phyloP scores from a whole-genome alignment of 441 rosid species.

The Populus hybrid region DNA sequence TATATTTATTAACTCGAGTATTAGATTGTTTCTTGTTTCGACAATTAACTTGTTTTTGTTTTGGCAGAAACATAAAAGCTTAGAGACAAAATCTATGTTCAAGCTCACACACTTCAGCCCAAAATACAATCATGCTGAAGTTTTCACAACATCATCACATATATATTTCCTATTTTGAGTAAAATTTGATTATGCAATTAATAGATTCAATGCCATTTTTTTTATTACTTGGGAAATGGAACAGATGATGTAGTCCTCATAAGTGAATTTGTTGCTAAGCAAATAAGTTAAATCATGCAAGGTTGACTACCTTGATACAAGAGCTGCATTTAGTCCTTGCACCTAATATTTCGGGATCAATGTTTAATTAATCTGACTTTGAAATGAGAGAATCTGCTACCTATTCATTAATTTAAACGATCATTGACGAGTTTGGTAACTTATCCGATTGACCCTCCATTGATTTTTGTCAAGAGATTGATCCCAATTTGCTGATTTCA shows the following conservation, averaged over 20 bases:
- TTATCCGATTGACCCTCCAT: background rate
- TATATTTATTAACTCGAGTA: no score
- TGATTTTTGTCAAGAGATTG: slow-evolving; percentile 2
- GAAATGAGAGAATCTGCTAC: background rate
- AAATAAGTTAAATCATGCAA: background rate
- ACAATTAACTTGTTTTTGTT: no score
- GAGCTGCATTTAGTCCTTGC: background rate
- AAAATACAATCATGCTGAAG: no score
- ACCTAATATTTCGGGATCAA: background rate
- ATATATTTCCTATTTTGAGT: background rate
- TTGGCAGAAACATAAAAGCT: no score
- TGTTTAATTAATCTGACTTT: background rate
- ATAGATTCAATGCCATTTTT: background rate
- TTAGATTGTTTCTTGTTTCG: no score
- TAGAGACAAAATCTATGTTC: no score
- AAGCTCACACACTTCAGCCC: no score
- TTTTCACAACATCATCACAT: background rate
- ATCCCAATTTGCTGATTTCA: background rate
- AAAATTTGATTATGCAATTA: background rate
- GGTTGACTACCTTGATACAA: background rate
- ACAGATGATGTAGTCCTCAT: background rate
- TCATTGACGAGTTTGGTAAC: background rate
- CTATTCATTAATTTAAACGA: background rate
- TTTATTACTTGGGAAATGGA: background rate
- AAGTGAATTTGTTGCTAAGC: background rate